phyloP scores from a whole-genome alignment of 768 basidiomycete genomes.

The Tulasnella calospora region DNA sequence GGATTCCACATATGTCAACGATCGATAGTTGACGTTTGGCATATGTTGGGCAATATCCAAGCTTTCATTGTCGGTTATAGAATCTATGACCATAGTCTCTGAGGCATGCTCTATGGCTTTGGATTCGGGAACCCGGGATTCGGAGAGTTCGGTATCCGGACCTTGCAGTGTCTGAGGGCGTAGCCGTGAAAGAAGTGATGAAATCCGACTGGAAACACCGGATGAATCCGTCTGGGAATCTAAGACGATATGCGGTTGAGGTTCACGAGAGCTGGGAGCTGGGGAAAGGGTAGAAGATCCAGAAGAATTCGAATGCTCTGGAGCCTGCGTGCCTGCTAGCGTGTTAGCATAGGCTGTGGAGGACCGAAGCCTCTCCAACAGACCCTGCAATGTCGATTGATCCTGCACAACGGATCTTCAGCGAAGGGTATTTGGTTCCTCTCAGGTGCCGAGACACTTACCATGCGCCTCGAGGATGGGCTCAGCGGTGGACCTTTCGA shows the following conservation, averaged over 20 bases:
- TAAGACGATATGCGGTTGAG: neutral
- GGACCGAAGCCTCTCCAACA: constrained; percentile 61
- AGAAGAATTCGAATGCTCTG: constrained; percentile 51
- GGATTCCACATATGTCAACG: constrained; percentile 62
- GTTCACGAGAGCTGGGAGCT: neutral
- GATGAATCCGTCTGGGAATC: neutral
- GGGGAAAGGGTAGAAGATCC: neutral
- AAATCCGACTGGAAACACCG: constrained; percentile 26
- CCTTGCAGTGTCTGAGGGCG: neutral
- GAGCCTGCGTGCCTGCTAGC: neutral
- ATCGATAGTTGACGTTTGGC: constrained; percentile 41
- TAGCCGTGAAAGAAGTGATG: constrained; percentile 18
- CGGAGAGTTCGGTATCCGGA: neutral
- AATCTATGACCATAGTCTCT: neutral
- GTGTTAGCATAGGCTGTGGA: constrained; percentile 51
- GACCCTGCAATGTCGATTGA: constrained; percentile 57
- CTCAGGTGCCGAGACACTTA: neutral
- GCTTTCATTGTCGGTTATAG: neutral
- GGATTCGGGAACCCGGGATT: neutral
- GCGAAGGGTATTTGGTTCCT: neutral
- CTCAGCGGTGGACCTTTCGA: neutral
- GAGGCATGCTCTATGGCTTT: neutral
- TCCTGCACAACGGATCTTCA: constrained; percentile 44
- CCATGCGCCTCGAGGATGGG: neutral
- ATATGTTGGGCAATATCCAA: neutral